These are phyloP conservation scores for Sindora glabra DNA, from an alignment of 306 rosid species.

Conservation along the genomic window DNA sequence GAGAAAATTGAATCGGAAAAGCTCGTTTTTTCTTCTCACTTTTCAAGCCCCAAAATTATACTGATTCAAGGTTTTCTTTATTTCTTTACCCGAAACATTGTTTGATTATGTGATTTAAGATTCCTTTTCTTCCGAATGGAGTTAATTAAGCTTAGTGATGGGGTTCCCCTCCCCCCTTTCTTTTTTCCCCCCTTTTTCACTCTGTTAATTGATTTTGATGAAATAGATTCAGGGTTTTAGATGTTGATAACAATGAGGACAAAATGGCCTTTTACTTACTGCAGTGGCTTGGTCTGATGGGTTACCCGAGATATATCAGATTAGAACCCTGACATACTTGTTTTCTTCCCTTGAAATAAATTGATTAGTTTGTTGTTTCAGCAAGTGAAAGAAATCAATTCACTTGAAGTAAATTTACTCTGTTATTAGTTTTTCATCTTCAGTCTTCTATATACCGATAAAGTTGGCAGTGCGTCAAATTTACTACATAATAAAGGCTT, in stretches of 20 bases:
- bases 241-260: slow-evolving; percentile 3
- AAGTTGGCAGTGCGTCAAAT: too few relatives aligned
- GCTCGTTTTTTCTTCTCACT: background rate
- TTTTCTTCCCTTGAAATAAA: background rate
- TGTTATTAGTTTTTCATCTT: too few relatives aligned
- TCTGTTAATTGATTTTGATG: too few relatives aligned
- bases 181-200: too few relatives aligned
- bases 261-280: slow-evolving; percentile 7
- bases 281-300: background rate
- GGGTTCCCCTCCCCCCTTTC: too few relatives aligned
- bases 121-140: too few relatives aligned
- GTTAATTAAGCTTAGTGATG: too few relatives aligned
- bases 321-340: background rate
- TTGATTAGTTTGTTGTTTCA: slow-evolving; percentile 13
- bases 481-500: too few relatives aligned
- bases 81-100: too few relatives aligned
- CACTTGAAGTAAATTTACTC: background rate
- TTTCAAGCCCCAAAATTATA: background rate
- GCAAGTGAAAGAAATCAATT: slow-evolving; percentile 10
- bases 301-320: background rate
- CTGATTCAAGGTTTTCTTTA: background rate
- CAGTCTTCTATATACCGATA: too few relatives aligned
- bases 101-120: too few relatives aligned
- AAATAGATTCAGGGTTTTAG: slow-evolving; percentile 13
- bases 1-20: background rate